These are phyloP conservation scores for Talaromyces proteolyticus DNA, from an alignment of 495 filamentous ascomycete genomes.

Conservation along the genomic window DNA sequence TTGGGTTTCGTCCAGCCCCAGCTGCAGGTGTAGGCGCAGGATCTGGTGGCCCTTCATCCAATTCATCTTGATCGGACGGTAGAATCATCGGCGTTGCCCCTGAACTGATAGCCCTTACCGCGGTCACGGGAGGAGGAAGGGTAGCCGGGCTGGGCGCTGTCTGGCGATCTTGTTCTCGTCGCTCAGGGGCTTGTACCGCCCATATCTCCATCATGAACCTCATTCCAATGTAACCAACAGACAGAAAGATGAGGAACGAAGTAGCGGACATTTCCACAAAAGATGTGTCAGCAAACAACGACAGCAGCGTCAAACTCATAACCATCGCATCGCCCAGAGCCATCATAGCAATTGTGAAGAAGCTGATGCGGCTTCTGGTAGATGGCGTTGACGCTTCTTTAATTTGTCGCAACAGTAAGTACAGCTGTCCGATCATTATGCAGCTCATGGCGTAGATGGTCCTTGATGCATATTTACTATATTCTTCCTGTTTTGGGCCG, in stretches of 20 bases:
- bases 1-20: slow-evolving; percentile 39
- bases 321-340: slow-evolving; percentile 75
- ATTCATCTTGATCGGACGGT: slow-evolving; percentile 75
- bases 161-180: slow-evolving; percentile 48
- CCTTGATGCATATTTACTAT: slow-evolving; percentile 56
- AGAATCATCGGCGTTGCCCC: slow-evolving; percentile 66
- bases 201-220: slow-evolving; percentile 86
- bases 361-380: slow-evolving; percentile 83
- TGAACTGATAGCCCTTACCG: slow-evolving; percentile 36
- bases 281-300: slow-evolving; percentile 55
- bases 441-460: slow-evolving; percentile 62
- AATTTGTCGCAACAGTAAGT: slow-evolving; percentile 74
- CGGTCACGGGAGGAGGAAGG: slow-evolving; percentile 61
- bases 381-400: slow-evolving; percentile 93
- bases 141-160: slow-evolving; percentile 20
- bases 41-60: slow-evolving; percentile 26
- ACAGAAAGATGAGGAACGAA: slow-evolving; percentile 67
- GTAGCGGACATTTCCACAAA: slow-evolving; percentile 63
- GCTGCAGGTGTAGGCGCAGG: slow-evolving; percentile 32
- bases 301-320: slow-evolving; percentile 59
- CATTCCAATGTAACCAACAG: slow-evolving; percentile 69
- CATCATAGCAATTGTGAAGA: slow-evolving; percentile 80
- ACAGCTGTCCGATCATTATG: slow-evolving; percentile 63
- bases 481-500: slow-evolving; percentile 75
- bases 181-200: slow-evolving; percentile 78